Evolutionary conservation across 345 rosid genomes (phyloP).

Genomic region (Reutealis trisperma): DNA sequence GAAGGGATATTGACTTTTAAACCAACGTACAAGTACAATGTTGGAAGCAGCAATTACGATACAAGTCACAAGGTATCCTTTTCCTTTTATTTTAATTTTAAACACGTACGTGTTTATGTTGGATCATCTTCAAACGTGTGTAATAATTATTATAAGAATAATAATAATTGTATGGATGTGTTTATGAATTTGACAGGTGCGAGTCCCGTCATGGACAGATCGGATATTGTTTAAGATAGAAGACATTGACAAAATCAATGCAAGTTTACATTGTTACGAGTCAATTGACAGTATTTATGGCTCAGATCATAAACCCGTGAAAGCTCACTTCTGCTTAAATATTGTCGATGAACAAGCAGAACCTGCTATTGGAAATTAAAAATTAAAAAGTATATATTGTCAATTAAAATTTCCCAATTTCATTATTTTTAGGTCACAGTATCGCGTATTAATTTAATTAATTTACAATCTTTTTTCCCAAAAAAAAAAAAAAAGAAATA

Average conservation of each 20-base stretch:
- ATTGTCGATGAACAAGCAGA: constrained; percentile 2
- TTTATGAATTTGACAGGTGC: constrained; percentile 22
- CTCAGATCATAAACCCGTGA: constrained; percentile 61
- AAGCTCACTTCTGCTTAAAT: constrained; percentile 51
- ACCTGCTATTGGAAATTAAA: background rate
- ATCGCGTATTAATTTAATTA: no score
- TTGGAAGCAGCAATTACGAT: constrained; percentile 62
- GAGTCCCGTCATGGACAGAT: constrained; percentile 66
- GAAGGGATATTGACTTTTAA: constrained; percentile 64
- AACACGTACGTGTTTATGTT: no score
- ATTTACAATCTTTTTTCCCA: no score
- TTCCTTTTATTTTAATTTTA: no score
- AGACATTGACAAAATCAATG: constrained; percentile 30
- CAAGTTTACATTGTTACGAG: constrained; percentile 46
- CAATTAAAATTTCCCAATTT: background rate
- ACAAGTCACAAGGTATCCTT: constrained; percentile 57
- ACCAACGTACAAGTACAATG: constrained; percentile 64
- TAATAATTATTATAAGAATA: no score
- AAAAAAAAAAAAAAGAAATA: no score
- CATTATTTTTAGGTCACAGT: background rate
- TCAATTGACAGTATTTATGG: constrained; percentile 46
- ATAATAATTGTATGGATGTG: no score
- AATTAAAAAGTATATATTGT: no score
- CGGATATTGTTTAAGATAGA: constrained; percentile 51
- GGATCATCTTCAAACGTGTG: no score